Evolutionary conservation across 2,329 filamentous ascomycete genomes (phyloP), one percentile per base, ranked within the genome.

Genomic region (Colletotrichum musae): DNA sequence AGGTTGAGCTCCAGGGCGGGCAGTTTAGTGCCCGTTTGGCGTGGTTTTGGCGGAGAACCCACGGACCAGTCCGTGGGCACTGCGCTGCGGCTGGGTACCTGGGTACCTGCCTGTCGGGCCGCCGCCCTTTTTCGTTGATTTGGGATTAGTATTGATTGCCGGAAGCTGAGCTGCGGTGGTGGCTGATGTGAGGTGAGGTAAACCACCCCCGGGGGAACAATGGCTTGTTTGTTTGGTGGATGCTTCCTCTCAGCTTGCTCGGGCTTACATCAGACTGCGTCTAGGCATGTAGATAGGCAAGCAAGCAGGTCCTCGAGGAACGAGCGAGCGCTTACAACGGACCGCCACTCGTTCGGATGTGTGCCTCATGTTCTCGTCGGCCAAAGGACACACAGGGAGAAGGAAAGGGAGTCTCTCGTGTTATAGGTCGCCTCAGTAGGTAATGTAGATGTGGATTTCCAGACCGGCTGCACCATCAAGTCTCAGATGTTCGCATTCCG

Each of bases 1-100:
- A 61, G 67, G 67, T 66, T 71, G 70, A 71, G 70, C 67, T 65
- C 52, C 70, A 67, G 36, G 56, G 50, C 54, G 26, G 53, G 47
- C 47, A 39, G n/a, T 28, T 39, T 62, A 61, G 61, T 62, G 57
- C 51, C 66, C 54, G 62, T 60, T 69, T 66, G 36, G 62, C 54
- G 43, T 60, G 26, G 62, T 52, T 59, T 52, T 59, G 51, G 66
- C 57, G 66, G 66, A 67, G 50, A 66, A 18, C 62, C 32, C 68
- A 70, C 68, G 64, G 64, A 48, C 58, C 58, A 70, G 64, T 64
- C 48, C n/a, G 64, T 70, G 68, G 32, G 48, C 64, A 68, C 64
- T 57, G 68, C 39, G 60, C 53, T 48, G 32, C 32, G 9, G 32
- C 32, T 36, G 32, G 32, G 32, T 36, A 36, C 32, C 32, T 36